Evolutionary conservation across 2,329 filamentous ascomycete species (phyloP).

Genomic region (Xylaria sp.): DNA sequence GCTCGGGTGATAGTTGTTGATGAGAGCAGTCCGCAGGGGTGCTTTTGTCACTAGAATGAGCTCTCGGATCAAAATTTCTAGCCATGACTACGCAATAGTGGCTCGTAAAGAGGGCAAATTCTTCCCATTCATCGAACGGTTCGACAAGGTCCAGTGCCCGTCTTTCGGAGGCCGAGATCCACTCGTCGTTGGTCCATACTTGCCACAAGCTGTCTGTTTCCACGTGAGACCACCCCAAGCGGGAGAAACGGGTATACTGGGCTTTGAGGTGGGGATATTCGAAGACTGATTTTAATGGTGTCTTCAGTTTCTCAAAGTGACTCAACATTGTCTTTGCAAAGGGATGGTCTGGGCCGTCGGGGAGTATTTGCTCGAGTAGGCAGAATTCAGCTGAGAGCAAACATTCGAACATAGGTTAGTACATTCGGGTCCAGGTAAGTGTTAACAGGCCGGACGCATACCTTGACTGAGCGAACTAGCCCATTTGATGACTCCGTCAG

Average conservation of each 20-base stretch:
- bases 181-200: slow-evolving; percentile 77
- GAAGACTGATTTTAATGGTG: slow-evolving; percentile 78
- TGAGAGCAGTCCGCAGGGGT: slow-evolving; percentile 11
- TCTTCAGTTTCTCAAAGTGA: slow-evolving; percentile 84
- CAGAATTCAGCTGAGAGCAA: slow-evolving; percentile 75
- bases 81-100: slow-evolving; percentile 87
- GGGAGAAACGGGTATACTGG: slow-evolving; percentile 75
- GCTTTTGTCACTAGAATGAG: not conserved
- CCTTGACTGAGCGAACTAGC: slow-evolving; percentile 75
- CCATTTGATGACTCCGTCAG: slow-evolving; percentile 82
- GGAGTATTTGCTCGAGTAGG: slow-evolving; percentile 86
- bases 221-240: slow-evolving; percentile 74
- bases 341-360: slow-evolving; percentile 79
- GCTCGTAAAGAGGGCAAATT: slow-evolving; percentile 84
- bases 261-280: slow-evolving; percentile 73
- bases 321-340: slow-evolving; percentile 88
- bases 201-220: slow-evolving; percentile 80
- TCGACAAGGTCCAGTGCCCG: slow-evolving; percentile 75
- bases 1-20: slow-evolving; percentile 16
- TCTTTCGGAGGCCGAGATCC: slow-evolving; percentile 71
- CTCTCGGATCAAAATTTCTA: slow-evolving; percentile 50
- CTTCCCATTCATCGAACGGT: slow-evolving; percentile 96
- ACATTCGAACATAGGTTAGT: slow-evolving; percentile 30
- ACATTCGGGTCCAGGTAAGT: not conserved
- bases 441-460: slow-evolving; percentile 49